phyloP scores from a whole-genome alignment of 1,139 yeast genomes.

The Scheffersomyces lignicola region DNA sequence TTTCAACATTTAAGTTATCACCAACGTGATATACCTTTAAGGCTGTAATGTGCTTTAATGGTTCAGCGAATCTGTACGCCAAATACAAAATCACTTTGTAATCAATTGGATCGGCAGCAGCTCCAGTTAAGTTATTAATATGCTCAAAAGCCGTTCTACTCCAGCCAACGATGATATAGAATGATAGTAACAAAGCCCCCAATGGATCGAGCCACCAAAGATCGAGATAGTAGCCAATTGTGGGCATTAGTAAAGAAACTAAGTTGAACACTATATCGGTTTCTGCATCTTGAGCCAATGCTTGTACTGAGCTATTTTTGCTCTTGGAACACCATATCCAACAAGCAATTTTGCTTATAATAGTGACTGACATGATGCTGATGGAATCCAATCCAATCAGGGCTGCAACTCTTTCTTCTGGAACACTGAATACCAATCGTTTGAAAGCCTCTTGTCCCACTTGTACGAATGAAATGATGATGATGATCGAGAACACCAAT shows the following conservation, averaged over 20 bases:
- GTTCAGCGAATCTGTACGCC: constrained; percentile 68
- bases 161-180: constrained; percentile 69
- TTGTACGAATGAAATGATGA: constrained; percentile 70
- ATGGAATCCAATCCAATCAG: constrained; percentile 55
- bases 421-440: constrained; percentile 28
- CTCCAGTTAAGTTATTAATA: constrained; percentile 73
- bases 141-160: constrained; percentile 64
- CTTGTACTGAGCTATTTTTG: constrained; percentile 69
- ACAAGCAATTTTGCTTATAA: constrained; percentile 58
- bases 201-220: constrained; percentile 72
- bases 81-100: constrained; percentile 67
- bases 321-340: constrained; percentile 67
- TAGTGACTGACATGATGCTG: constrained; percentile 62
- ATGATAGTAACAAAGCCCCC: constrained; percentile 66
- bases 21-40: constrained; percentile 79
- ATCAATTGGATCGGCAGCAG: constrained; percentile 63
- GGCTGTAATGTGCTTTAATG: constrained; percentile 63
- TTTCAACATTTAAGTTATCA: constrained; percentile 73
- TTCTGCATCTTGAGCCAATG: constrained; percentile 78
- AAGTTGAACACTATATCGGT: constrained; percentile 73
- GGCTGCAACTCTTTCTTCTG: constrained; percentile 39
- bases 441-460: constrained; percentile 66
- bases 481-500: constrained; percentile 68
- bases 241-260: constrained; percentile 70
- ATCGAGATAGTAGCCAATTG: constrained; percentile 50